Conservation (phyloP, 2,329 filamentous ascomycete genomes). For the Huntiella moniliformis region DNA sequence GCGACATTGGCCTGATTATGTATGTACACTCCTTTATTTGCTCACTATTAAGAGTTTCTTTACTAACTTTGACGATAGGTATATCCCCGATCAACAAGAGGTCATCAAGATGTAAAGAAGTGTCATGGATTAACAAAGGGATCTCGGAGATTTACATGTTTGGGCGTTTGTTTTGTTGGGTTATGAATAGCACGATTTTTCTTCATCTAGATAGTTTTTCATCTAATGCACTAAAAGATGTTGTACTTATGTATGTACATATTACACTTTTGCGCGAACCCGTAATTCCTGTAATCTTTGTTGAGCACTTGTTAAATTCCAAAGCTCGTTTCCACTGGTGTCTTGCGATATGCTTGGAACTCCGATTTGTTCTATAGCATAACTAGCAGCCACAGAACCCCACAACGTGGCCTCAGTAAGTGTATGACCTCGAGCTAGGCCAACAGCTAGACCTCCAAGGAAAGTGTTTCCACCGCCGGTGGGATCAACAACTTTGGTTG, state of each 20-base stretch:
- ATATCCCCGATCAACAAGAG: slow-evolving; percentile 36
- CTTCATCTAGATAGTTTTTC: too few relatives aligned
- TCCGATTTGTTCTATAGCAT: slow-evolving; percentile 87
- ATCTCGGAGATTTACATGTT: too few relatives aligned
- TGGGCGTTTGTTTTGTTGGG: too few relatives aligned
- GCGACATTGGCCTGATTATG: slow-evolving; percentile 58
- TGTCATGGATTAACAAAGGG: too few relatives aligned
- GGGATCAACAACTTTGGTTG: slow-evolving; percentile 56
- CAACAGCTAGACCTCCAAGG: slow-evolving; percentile 41
- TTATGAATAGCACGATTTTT: too few relatives aligned
- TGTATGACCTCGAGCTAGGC: slow-evolving; percentile 36
- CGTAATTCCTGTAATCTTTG: slow-evolving; percentile 32
- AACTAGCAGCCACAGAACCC: slow-evolving; percentile 70
- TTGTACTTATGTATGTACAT: too few relatives aligned
- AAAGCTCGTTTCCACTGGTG: slow-evolving; percentile 32
- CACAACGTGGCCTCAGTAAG: slow-evolving; percentile 56
- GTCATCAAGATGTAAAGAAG: slow-evolving; percentile 47
- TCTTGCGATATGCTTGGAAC: slow-evolving; percentile 41
- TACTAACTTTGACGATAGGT: slow-evolving; percentile 23
- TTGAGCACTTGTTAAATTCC: slow-evolving; percentile 39
- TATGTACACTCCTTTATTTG: slow-evolving; percentile 29
- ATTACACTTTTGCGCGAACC: too few relatives aligned
- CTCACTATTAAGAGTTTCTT: too few relatives aligned
- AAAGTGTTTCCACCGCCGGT: slow-evolving; percentile 92
- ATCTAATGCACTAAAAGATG: too few relatives aligned